Evolutionary conservation across 225 moss, liverwort and hornwort species (phyloP).

Genomic region (Ulota crispa): DNA sequence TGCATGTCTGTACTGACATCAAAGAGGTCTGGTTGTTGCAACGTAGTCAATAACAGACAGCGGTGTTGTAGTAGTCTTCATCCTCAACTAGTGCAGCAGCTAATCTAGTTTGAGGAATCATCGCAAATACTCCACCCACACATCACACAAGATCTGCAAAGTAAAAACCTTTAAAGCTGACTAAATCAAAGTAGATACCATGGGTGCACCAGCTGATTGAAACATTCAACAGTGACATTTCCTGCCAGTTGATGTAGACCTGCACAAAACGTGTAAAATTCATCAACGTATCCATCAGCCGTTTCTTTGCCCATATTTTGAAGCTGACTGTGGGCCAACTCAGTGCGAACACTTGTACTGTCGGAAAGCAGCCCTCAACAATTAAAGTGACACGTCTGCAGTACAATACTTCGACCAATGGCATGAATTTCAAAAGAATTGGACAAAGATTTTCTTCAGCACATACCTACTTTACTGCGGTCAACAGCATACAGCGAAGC

Average conservation of each 20-base stretch:
- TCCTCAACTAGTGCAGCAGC: not conserved
- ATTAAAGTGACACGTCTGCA: not conserved
- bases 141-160: not conserved
- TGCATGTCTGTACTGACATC: not conserved
- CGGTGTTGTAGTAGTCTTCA: not conserved
- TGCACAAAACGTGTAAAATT: not conserved
- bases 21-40: not conserved
- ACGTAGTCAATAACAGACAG: not conserved
- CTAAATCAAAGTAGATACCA: not conserved
- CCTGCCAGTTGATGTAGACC: not conserved
- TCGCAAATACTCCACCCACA: not conserved
- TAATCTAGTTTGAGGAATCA: not conserved
- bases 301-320: not conserved
- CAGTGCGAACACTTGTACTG: not conserved
- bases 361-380: constrained; percentile 6
- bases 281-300: not conserved
- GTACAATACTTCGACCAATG: constrained; percentile 1
- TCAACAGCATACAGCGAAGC: constrained; percentile 6
- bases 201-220: not conserved
- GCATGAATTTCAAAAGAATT: constrained; percentile 2
- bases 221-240: not conserved
- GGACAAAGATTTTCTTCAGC: constrained; percentile 2
- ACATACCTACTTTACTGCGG: not conserved
- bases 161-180: not conserved
- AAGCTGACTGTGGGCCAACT: not conserved